A percentile compares a stretch with the other conserved stretches of the same genome.
phyloP scores from a whole-genome alignment of 148 eudicot species.

The Linanthus parryae region DNA sequence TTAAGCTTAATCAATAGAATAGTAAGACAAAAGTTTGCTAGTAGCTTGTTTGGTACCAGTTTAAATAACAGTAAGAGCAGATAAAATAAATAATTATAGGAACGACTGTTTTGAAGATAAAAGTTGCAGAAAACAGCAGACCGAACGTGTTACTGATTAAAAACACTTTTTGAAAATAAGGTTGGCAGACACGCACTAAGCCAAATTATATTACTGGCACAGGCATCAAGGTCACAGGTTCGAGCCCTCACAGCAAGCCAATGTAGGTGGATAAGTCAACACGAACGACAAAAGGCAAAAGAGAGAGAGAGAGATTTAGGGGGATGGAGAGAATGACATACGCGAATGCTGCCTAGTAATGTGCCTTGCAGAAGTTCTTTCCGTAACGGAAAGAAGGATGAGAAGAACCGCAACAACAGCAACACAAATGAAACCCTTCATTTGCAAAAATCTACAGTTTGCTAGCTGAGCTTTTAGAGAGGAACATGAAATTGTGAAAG shows the following conservation, averaged over 20 bases:
- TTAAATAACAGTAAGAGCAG: too few species aligned
- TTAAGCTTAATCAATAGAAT: too few species aligned
- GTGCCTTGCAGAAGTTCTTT: slow-evolving; percentile 29
- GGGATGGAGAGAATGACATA: slow-evolving; percentile 16
- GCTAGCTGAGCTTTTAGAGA: neutral
- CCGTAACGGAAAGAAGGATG: slow-evolving; percentile 22
- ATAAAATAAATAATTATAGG: too few species aligned
- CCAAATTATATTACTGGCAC: neutral
- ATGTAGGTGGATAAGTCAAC: neutral
- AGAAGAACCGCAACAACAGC: slow-evolving; percentile 12
- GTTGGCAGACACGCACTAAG: neutral
- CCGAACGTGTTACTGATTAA: neutral
- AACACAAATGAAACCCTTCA: slow-evolving; percentile 21
- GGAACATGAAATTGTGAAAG: neutral
- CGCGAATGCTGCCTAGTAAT: slow-evolving; percentile 26
- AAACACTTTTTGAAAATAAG: neutral
- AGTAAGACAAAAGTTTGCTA: too few species aligned
- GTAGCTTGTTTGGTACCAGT: too few species aligned
- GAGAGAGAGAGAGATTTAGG: neutral
- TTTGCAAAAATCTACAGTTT: neutral
- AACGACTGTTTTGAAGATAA: too few species aligned
- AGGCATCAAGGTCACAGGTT: too few species aligned
- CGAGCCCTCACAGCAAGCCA: neutral
- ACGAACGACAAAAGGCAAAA: neutral
- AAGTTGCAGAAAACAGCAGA: too few species aligned